Evolutionary conservation across 2,329 filamentous ascomycete genomes (phyloP).

Genomic region (Pseudodiploospora longispora): DNA sequence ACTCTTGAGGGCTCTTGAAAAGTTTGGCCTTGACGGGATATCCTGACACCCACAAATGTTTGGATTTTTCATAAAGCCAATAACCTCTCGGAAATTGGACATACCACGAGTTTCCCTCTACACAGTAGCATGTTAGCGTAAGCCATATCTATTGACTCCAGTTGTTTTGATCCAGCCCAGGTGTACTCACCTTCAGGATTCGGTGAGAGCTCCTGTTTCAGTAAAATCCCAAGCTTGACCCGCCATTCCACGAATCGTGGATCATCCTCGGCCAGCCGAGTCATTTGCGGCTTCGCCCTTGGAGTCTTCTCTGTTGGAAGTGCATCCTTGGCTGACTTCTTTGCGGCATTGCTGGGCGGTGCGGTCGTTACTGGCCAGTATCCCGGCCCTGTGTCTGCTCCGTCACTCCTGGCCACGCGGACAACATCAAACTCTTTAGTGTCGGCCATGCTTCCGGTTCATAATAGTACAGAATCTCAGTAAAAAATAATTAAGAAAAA

Average conservation of each 20-base stretch:
- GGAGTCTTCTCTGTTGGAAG: slow-evolving; percentile 24
- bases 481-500: no score
- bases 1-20: slow-evolving; percentile 46
- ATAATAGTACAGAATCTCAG: no score
- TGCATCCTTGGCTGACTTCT: slow-evolving; percentile 29
- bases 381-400: slow-evolving; percentile 34
- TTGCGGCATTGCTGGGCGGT: slow-evolving; percentile 19
- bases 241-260: slow-evolving; percentile 37
- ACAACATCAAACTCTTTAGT: slow-evolving; percentile 34
- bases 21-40: slow-evolving; percentile 40
- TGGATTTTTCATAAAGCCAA: slow-evolving; percentile 40
- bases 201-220: slow-evolving; percentile 37
- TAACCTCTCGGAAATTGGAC: slow-evolving; percentile 37
- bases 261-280: slow-evolving; percentile 33
- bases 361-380: slow-evolving; percentile 32
- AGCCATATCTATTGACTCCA: not conserved
- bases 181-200: slow-evolving; percentile 28
- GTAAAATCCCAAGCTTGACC: slow-evolving; percentile 35
- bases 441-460: slow-evolving; percentile 19
- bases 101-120: slow-evolving; percentile 37
- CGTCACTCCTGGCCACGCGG: slow-evolving; percentile 37
- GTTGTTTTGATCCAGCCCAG: no score
- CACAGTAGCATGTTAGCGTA: slow-evolving; percentile 8
- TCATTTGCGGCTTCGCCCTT: slow-evolving; percentile 35
- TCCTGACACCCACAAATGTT: slow-evolving; percentile 42